Evolutionary conservation across 169 alveolate genomes (phyloP).

Genomic region (Plasmodium adleri): DNA sequence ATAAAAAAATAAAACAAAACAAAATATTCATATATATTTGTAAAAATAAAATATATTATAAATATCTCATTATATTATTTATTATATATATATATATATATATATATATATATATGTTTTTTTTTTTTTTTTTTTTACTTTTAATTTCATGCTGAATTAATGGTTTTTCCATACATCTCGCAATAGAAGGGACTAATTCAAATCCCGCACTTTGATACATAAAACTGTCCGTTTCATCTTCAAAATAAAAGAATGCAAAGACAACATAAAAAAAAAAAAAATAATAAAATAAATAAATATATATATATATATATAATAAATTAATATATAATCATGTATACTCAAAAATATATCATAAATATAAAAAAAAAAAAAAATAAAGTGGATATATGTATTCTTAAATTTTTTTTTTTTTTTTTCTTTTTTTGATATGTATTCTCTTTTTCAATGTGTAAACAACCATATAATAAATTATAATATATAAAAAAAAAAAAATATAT

Average conservation of each 20-base stretch:
- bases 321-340: not conserved
- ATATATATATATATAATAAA: not conserved
- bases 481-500: no score
- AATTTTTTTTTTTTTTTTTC: no score
- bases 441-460: no score
- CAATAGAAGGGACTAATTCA: slow-evolving; percentile 93
- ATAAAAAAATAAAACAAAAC: not conserved
- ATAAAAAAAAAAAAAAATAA: not conserved
- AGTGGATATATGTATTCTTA: no score
- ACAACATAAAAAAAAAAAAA: slow-evolving; percentile 15
- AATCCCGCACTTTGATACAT: slow-evolving; percentile 98
- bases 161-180: slow-evolving; percentile 95
- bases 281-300: slow-evolving; percentile 6
- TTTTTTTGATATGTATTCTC: no score
- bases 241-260: slow-evolving; percentile 60
- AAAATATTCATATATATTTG: not conserved
- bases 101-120: slow-evolving; percentile 13
- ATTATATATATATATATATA: not conserved
- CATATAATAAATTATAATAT: no score
- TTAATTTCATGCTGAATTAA: slow-evolving; percentile 84
- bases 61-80: not conserved
- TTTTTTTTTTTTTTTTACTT: slow-evolving; percentile 75
- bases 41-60: not conserved
- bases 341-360: not conserved
- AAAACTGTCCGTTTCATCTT: slow-evolving; percentile 93